Percentiles rank a stretch among this genome's conserved stretches.
phyloP scores from a whole-genome alignment of 2,329 filamentous ascomycete species.

The Colletotrichum graminicola region DNA sequence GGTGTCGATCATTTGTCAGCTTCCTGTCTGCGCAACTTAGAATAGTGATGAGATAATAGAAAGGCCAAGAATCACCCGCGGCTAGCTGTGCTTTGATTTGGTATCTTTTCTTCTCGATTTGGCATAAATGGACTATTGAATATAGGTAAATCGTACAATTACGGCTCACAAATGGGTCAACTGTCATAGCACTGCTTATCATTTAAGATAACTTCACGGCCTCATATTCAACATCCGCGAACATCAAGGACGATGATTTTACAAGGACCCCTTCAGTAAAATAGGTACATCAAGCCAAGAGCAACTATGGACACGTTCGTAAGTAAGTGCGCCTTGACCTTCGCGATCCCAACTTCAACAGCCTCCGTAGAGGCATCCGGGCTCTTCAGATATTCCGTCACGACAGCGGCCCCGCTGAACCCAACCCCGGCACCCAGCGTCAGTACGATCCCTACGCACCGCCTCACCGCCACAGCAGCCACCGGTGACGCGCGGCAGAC shows the following conservation, averaged over 20 bases:
- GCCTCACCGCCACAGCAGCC: constrained; percentile 21
- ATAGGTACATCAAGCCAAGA: constrained; percentile 18
- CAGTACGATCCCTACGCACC: constrained; percentile 33
- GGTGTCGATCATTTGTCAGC: too few relatives aligned
- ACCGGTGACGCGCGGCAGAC: constrained; percentile 30
- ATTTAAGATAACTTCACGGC: accelerated
- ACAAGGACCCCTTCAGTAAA: neutral
- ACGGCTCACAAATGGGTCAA: neutral
- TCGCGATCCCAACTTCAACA: constrained; percentile 22
- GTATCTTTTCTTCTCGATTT: too few relatives aligned
- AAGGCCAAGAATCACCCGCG: too few relatives aligned
- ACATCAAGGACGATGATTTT: accelerated
- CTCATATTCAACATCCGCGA: accelerated
- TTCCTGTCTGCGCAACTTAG: too few relatives aligned
- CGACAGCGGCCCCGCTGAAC: constrained; percentile 30
- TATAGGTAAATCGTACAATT: too few relatives aligned
- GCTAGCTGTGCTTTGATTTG: too few relatives aligned
- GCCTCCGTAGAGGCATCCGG: constrained; percentile 15
- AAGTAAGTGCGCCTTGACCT: constrained; percentile 26
- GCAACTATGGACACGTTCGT: constrained; percentile 31
- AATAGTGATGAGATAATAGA: too few relatives aligned
- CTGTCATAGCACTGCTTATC: neutral
- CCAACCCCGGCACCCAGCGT: constrained; percentile 29
- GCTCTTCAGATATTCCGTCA: constrained; percentile 25
- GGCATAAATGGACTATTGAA: too few relatives aligned